phyloP scores from a whole-genome alignment of 225 moss, liverwort and hornwort genomes.

The Bryoerythrophyllum caledonicum region DNA sequence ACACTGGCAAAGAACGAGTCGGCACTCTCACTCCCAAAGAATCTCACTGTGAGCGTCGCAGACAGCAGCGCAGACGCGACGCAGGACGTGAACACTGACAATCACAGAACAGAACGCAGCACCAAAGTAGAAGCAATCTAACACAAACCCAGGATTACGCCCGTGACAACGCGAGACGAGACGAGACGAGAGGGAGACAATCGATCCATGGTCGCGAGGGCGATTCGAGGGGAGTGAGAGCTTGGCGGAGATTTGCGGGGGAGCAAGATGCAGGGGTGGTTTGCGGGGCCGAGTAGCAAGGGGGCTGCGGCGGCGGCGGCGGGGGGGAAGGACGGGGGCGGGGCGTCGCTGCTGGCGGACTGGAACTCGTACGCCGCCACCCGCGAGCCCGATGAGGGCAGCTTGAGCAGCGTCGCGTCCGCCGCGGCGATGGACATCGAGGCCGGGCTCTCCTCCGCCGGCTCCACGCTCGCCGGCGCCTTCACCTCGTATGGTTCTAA shows the following conservation, averaged over 20 bases:
- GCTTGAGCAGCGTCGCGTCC: conserved; percentile 51
- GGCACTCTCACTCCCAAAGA: too few relatives aligned
- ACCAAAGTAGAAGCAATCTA: too few relatives aligned
- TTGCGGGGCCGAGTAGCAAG: conserved; percentile 75
- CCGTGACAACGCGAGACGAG: too few relatives aligned
- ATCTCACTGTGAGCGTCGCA: too few relatives aligned
- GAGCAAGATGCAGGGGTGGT: conserved; percentile 67
- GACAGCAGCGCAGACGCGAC: too few relatives aligned
- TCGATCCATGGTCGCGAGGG: too few relatives aligned
- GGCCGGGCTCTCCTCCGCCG: conserved; percentile 77
- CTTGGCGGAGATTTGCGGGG: too few relatives aligned
- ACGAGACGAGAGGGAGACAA: too few relatives aligned
- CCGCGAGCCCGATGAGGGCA: conserved; percentile 53
- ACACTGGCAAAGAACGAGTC: too few relatives aligned
- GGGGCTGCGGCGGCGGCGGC: conserved; percentile 40
- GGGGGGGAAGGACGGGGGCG: conserved; percentile 40
- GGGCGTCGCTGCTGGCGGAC: conserved; percentile 71
- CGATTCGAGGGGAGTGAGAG: neutral
- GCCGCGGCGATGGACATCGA: conserved; percentile 79
- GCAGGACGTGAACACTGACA: too few relatives aligned
- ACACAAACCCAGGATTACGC: too few relatives aligned
- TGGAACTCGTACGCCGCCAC: conserved; percentile 86
- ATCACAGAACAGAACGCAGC: too few relatives aligned
- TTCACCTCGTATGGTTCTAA: conserved; percentile 70
- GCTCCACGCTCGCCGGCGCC: conserved; percentile 83